Evolutionary conservation across 106 monocot species (phyloP).

Genomic region (Dendrobium huoshanense): DNA sequence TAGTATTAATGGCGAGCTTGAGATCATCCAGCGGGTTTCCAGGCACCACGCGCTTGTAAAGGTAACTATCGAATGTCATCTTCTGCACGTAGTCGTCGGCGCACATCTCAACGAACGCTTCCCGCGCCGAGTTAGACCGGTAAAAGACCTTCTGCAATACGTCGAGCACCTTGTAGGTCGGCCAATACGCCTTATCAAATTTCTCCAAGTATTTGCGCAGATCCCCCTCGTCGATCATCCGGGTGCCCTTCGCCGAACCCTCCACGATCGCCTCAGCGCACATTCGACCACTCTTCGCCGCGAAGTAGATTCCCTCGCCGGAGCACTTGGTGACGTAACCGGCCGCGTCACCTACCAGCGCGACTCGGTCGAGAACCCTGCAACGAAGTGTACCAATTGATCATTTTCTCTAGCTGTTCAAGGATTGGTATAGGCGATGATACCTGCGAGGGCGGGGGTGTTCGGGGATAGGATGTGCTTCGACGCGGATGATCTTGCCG

Average conservation of each 20-base stretch:
- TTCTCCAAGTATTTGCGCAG: constrained; percentile 64
- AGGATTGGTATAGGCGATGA: too few relatives aligned
- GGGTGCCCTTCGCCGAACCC: constrained; percentile 50
- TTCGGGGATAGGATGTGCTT: constrained; percentile 94
- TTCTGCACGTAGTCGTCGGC: constrained; percentile 91
- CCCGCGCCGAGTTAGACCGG: constrained; percentile 72
- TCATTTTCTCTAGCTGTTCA: too few relatives aligned
- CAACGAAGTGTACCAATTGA: background rate
- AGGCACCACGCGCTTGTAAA: constrained; percentile 85
- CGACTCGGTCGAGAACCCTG: constrained; percentile 50
- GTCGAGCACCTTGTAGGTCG: constrained; percentile 97
- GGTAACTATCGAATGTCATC: constrained; percentile 98
- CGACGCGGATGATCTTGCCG: constrained; percentile 68
- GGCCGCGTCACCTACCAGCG: constrained; percentile 88
- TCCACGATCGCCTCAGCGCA: constrained; percentile 79
- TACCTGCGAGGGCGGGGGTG: constrained; percentile 72
- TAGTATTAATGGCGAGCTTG: constrained; percentile 84
- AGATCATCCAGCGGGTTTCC: constrained; percentile 87
- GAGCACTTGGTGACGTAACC: constrained; percentile 98
- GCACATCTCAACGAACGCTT: constrained; percentile 84
- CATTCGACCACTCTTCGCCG: constrained; percentile 88
- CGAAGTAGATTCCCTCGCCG: constrained; percentile 97
- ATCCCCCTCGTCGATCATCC: constrained; percentile 80
- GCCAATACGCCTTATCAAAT: constrained; percentile 87
- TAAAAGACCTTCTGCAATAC: constrained; percentile 98